Conservation (phyloP, 2,329 filamentous ascomycete species). For the Epichloe sibirici region DNA sequence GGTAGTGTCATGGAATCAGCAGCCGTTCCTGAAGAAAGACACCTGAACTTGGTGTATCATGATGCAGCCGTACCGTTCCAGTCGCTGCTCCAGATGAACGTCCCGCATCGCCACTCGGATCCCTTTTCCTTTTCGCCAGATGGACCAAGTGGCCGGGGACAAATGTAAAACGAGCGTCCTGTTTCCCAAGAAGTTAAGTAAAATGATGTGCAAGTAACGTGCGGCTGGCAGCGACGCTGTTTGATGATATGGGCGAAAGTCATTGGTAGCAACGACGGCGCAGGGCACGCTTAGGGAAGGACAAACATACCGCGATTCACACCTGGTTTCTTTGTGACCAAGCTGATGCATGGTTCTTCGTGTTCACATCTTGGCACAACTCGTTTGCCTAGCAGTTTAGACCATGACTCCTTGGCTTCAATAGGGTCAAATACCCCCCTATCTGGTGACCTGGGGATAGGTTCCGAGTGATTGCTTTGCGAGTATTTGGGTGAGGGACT, state of each 20-base stretch:
- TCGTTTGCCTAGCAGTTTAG: slow-evolving; percentile 66
- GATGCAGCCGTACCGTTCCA: slow-evolving; percentile 27
- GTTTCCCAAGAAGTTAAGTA: background rate
- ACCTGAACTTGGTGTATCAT: background rate
- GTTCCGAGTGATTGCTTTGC: background rate
- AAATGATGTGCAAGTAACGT: background rate
- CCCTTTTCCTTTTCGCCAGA: slow-evolving; percentile 74
- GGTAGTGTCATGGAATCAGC: no score
- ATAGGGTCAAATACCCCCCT: slow-evolving; percentile 52
- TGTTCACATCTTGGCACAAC: slow-evolving; percentile 75
- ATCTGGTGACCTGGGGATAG: slow-evolving; percentile 13
- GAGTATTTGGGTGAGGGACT: background rate
- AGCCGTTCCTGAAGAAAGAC: no score
- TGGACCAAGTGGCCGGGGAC: slow-evolving; percentile 64
- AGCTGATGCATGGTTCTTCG: slow-evolving; percentile 69
- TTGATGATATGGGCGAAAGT: background rate
- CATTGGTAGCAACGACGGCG: background rate
- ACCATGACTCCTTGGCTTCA: slow-evolving; percentile 71
- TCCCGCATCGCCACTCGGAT: slow-evolving; percentile 77
- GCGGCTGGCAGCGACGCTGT: no score
- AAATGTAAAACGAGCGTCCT: slow-evolving; percentile 54
- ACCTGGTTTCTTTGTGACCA: slow-evolving; percentile 81
- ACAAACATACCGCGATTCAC: slow-evolving; percentile 56
- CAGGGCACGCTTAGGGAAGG: background rate
- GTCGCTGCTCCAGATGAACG: slow-evolving; percentile 62